Base-by-base conservation (phyloP, 106 monocot species). In the Triglochin maritima region DNA sequence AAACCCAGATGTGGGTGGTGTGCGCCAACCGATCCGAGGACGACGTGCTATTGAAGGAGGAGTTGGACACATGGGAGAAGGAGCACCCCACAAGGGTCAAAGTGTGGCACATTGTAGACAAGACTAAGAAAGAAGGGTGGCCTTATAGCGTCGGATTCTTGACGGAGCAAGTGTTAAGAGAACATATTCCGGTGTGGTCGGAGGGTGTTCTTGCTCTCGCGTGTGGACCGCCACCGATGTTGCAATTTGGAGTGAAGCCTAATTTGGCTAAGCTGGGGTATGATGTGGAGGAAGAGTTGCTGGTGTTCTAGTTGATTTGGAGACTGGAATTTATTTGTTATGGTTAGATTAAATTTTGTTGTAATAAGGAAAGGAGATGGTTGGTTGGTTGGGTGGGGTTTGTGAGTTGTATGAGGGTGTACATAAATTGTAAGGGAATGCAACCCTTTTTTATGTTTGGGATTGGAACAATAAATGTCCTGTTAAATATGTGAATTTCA, bases 161-260 rank as follows among this genome's bases (percentile, higher is more conserved):
- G 66, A 77, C 66, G 3, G 96, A 98, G 70, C 55, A 53, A 6
- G 51, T 86, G 0, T 71, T 98, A 46, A 76, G 84, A 70, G 86
- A 88, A 55, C 81, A 86, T 14, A 12, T 98, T 29, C 96, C 96
- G 0, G 8, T 10, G 15, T 66, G 66, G 66, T 42, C 66, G 51
- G 75, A 67, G 0, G 82, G 83, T 6, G 74, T 76, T 12, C 65
- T 94, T 43, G 90, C 83, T 5, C 74, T 94, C 50, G 85, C 74
- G 4, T 94, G 94, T 56, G 94, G 94, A 47, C 94, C 94, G 47
- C 89, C 85, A n/a, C 76, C 75, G 6, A 94, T 94, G 94, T 68
- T 94, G 13, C 66, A 90, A 71, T 71, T 56, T n/a, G 85, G 81
- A 1, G 94, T 94, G 71, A 2, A 51, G 69, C 87, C 94, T 4